These are phyloP conservation scores for Solanum arcanum DNA, from an alignment of 257 asterid species.

Conservation along the genomic window DNA sequence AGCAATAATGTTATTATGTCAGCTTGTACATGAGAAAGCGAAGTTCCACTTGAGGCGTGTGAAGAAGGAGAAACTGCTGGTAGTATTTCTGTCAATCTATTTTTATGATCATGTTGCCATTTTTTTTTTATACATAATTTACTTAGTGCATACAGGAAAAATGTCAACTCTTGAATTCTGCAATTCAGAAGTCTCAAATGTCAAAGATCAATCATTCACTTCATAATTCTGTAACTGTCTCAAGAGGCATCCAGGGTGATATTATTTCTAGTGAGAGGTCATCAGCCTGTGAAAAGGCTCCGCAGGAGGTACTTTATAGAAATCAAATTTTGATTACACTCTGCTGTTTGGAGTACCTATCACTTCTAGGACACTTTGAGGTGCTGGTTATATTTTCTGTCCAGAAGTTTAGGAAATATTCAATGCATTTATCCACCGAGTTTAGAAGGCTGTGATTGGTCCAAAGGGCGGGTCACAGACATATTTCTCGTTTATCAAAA, in stretches of 20 bases:
- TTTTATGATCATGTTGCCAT: neutral
- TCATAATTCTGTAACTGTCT: constrained; percentile 3
- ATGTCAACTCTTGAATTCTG: constrained; percentile 35
- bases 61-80: constrained; percentile 56
- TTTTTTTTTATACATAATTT: constrained; percentile 1
- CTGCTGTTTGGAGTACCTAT: neutral
- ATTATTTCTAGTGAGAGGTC: constrained; percentile 14
- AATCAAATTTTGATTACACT: neutral
- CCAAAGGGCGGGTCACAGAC: too few species aligned
- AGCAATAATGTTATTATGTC: constrained; percentile 39
- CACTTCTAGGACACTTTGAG: neutral
- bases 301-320: constrained; percentile 6
- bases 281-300: constrained; percentile 12
- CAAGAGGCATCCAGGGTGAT: constrained; percentile 16
- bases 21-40: constrained; percentile 50
- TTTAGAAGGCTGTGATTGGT: too few species aligned
- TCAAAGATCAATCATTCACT: constrained; percentile 27
- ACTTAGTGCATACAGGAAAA: constrained; percentile 46
- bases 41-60: constrained; percentile 51
- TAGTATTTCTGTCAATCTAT: constrained; percentile 23
- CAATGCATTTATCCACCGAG: neutral
- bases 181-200: constrained; percentile 41
- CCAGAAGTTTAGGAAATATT: neutral
- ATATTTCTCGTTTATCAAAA: too few species aligned
- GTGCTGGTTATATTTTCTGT: neutral